Base-by-base conservation (phyloP, 805 yeast genomes). In the Wickerhamiella parazyma region DNA sequence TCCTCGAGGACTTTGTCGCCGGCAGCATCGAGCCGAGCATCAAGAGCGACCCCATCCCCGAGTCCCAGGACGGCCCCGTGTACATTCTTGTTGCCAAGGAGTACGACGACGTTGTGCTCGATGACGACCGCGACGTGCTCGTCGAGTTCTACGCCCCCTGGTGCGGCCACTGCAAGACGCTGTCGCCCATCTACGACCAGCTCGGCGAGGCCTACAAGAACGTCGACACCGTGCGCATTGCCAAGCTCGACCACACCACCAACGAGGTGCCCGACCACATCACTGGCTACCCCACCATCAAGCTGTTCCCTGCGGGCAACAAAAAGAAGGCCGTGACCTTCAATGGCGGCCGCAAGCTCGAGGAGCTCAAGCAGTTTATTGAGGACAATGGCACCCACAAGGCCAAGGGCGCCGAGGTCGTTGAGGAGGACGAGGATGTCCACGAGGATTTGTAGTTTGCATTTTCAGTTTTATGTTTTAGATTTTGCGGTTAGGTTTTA, bases 161-260 rank as follows among this genome's bases (percentile, higher is more conserved):
- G 95, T 86, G 95, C 70, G 93, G 95, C 38, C 95, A 86, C 71
- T 85, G 95, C 71, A 85, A 84, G 71, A 82, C 74, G 65, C 71
- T 86, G 61, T 89, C 89, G 42, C 95, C 95, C 58, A 71, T 69
- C 46, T 89, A 77, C 70, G 93, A 83, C 61, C 91, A 87, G 60
- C 73, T 91, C 51, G 96, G 89, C 42, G 77, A 68, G 41, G 55
- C 80, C 44, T 82, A 71, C 64, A 68, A 67, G 48, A 62, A 70
- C 41, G 75, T 77, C 57, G 67, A 62, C 38, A 70, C 76, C 59
- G 81, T 89, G 47, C 60, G 76, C 34, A 67, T 91, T 57, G 95
- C 95, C 53, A 76, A 87, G 64, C 65, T 91, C 45, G 95, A 91
- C 66, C 94, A 89, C 61, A 80, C 94, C 47, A 70, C 69, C 54